These are phyloP conservation scores for Aurifilum marmelostoma DNA, from an alignment of 2,329 filamentous ascomycete species.

Conservation along the genomic window DNA sequence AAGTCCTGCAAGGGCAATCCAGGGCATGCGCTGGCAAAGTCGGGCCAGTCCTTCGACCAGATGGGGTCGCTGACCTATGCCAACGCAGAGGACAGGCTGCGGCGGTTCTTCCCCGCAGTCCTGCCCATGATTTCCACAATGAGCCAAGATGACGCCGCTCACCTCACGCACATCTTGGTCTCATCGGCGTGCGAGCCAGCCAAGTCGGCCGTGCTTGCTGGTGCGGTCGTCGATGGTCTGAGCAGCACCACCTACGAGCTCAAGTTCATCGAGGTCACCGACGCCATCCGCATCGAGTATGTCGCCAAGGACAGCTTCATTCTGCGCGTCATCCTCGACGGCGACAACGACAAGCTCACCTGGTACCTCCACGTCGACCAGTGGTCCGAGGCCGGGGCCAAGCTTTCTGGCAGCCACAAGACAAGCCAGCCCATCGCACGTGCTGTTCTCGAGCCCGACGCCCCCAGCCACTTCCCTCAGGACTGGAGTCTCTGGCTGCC, in stretches of 20 bases:
- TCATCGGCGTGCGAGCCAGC: not conserved
- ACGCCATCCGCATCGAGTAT: constrained; percentile 26
- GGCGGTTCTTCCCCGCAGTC: constrained; percentile 20
- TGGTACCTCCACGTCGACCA: constrained; percentile 26
- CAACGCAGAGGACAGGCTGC: constrained; percentile 17
- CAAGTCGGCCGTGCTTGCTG: not conserved
- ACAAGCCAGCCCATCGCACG: constrained; percentile 31
- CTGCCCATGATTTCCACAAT: constrained; percentile 18
- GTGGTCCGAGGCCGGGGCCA: constrained; percentile 14
- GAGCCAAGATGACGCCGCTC: not conserved
- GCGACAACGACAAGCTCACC: constrained; percentile 10
- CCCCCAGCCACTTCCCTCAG: constrained; percentile 16
- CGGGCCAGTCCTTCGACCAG: constrained; percentile 12
- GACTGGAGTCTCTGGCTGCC: constrained; percentile 23
- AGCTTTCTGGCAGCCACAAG: not conserved
- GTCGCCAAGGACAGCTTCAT: constrained; percentile 22
- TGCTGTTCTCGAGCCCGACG: constrained; percentile 13
- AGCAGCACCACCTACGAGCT: constrained; percentile 24
- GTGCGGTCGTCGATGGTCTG: constrained; percentile 20
- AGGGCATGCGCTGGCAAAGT: constrained; percentile 35
- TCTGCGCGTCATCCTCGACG: constrained; percentile 18
- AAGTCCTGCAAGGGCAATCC: constrained; percentile 45
- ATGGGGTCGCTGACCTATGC: constrained; percentile 17
- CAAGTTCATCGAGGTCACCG: constrained; percentile 23
- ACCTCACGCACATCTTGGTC: not conserved